These are phyloP conservation scores for Polychaeton citri DNA, from an alignment of 2,329 filamentous ascomycete species.

Conservation along the genomic window DNA sequence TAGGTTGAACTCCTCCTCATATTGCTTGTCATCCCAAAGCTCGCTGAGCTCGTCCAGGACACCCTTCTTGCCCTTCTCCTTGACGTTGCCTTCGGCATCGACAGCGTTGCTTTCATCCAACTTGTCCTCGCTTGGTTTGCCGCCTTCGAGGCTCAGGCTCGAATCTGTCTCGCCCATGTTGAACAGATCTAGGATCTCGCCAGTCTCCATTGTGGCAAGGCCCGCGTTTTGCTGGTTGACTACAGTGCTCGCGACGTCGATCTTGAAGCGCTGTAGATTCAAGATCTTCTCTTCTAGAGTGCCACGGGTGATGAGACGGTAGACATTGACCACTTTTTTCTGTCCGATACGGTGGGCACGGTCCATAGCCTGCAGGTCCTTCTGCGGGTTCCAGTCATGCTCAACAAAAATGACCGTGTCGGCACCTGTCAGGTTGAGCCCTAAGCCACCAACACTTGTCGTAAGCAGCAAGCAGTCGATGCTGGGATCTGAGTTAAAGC, in stretches of 20 bases:
- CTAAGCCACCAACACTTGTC: constrained; percentile 86
- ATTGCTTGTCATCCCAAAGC: constrained; percentile 93
- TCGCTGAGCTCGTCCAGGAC: constrained; percentile 92
- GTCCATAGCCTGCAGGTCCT: constrained; percentile 98
- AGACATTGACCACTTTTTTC: constrained; percentile 99
- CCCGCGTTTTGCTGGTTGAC: constrained; percentile 99
- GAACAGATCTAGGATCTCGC: constrained; percentile 94
- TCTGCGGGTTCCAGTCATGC: constrained; percentile 99
- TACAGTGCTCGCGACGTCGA: constrained; percentile 93
- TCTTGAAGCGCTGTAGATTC: constrained; percentile 94
- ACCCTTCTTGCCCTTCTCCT: constrained; percentile 91
- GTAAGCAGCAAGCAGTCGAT: constrained; percentile 91
- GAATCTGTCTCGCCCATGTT: constrained; percentile 63
- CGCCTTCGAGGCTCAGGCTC: constrained; percentile 20
- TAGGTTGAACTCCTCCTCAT: constrained; percentile 94
- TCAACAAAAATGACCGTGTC: constrained; percentile 99
- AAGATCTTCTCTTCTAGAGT: constrained; percentile 98
- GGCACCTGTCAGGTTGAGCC: constrained; percentile 87
- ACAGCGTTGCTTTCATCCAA: constrained; percentile 65
- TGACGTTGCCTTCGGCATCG: constrained; percentile 72
- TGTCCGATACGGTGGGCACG: constrained; percentile 95
- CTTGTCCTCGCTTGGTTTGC: constrained; percentile 49
- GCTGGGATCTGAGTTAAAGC: constrained; percentile 93
- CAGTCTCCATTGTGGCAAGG: constrained; percentile 90
- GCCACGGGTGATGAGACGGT: constrained; percentile 87